Conservation (phyloP, 108 stramenopile species). For the Skeletonema tropicum region DNA sequence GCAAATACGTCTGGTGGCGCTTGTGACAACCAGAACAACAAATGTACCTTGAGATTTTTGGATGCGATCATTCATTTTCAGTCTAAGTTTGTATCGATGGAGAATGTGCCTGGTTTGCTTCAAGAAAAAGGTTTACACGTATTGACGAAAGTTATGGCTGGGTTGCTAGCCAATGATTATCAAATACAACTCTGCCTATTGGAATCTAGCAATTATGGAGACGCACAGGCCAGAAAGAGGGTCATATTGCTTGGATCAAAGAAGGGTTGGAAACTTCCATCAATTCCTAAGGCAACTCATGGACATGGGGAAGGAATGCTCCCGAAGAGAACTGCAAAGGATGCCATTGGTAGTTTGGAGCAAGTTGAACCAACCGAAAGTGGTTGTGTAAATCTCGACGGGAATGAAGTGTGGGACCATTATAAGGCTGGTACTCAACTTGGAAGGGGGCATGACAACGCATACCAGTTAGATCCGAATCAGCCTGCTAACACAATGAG, state of each 20-base stretch:
- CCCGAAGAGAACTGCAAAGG: constrained; percentile 19
- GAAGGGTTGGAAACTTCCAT: constrained; percentile 30
- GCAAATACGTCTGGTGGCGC: constrained; percentile 45
- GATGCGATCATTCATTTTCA: constrained; percentile 31
- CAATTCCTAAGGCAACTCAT: constrained; percentile 34
- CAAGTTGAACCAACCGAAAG: constrained; percentile 17
- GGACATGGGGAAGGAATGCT: constrained; percentile 10
- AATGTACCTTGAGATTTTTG: constrained; percentile 35
- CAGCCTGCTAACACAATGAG: constrained; percentile 50
- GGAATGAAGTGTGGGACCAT: constrained; percentile 22
- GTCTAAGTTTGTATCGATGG: constrained; percentile 42
- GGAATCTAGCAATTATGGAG: constrained; percentile 42
- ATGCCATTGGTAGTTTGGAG: constrained; percentile 40
- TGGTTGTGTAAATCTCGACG: constrained; percentile 1
- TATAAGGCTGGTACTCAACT: constrained; percentile 8
- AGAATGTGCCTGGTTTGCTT: constrained; percentile 54
- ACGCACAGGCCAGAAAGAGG: constrained; percentile 50
- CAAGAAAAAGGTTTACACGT: neutral
- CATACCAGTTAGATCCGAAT: constrained; percentile 1
- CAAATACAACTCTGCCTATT: constrained; percentile 27
- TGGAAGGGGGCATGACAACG: neutral
- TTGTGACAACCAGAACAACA: constrained; percentile 47
- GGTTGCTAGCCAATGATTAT: constrained; percentile 35
- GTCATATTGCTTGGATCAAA: constrained; percentile 46
- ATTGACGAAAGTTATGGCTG: constrained; percentile 8